Conservation (phyloP, 2,329 filamentous ascomycete genomes). For the Beauveria rudraprayagi region DNA sequence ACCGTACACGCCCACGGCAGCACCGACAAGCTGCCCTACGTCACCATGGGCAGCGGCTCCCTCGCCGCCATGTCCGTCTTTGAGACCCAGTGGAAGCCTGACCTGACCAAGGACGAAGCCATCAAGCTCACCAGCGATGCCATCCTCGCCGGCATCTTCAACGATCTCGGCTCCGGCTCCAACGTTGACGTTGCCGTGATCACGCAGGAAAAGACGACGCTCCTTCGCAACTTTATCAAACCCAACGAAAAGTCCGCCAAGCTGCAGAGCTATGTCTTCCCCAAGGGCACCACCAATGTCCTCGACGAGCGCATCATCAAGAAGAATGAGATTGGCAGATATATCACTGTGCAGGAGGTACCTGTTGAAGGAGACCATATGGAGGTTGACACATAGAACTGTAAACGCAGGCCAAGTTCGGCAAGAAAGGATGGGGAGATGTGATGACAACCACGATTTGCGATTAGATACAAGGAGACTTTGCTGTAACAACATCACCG, state of each 20-base stretch:
- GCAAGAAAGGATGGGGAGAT: not conserved
- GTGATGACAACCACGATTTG: not conserved
- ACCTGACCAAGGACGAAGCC: conserved; percentile 71
- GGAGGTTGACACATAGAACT: conserved; percentile 54
- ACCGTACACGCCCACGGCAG: conserved; percentile 97
- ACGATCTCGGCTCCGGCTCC: conserved; percentile 92
- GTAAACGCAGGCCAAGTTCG: not conserved
- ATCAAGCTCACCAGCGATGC: conserved; percentile 75
- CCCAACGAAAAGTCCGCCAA: conserved; percentile 89
- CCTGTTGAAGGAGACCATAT: conserved; percentile 61
- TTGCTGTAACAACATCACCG: conserved; percentile 10
- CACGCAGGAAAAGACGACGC: conserved; percentile 85
- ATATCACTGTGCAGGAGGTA: conserved; percentile 84
- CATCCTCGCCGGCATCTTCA: conserved; percentile 95
- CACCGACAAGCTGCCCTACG: conserved; percentile 97
- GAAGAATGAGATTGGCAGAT: conserved; percentile 89
- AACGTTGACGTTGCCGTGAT: conserved; percentile 98
- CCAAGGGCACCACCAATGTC: conserved; percentile 85
- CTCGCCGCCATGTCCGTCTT: conserved; percentile 97
- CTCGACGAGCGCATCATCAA: conserved; percentile 94
- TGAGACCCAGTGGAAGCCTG: conserved; percentile 86
- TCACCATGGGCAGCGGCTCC: conserved; percentile 96
- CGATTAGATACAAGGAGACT: not conserved
- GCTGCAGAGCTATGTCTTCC: conserved; percentile 87
- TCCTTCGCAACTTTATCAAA: conserved; percentile 86